Percentiles rank a stretch among this genome's conserved stretches.
These are phyloP conservation scores for Zhuliangozyma blackwelliae DNA, from an alignment of 1,139 yeast species.

Conservation along the genomic window DNA sequence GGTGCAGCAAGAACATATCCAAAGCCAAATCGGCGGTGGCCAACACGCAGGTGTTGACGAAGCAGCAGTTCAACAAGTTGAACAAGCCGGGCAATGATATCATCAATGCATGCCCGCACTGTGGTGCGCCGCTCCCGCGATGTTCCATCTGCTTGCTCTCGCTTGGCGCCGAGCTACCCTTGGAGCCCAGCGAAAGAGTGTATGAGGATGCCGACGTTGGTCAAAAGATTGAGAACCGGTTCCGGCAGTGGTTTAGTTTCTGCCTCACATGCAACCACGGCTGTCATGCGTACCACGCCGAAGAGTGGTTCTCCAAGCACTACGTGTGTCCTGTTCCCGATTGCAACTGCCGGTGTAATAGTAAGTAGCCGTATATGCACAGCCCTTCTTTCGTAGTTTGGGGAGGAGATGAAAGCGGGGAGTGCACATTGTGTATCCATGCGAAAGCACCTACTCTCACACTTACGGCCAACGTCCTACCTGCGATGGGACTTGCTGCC, in stretches of 20 bases:
- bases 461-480: too few species aligned
- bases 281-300: slow-evolving; percentile 91
- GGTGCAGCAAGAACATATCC: slow-evolving; percentile 72
- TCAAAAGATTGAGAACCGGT: slow-evolving; percentile 30
- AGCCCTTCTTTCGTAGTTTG: too few species aligned
- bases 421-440: too few species aligned
- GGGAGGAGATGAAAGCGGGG: too few species aligned
- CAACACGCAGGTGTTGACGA: slow-evolving; percentile 29
- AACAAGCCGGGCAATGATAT: slow-evolving; percentile 15
- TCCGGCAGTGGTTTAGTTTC: slow-evolving; percentile 79
- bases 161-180: slow-evolving; percentile 67
- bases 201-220: slow-evolving; percentile 10
- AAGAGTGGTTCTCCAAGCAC: slow-evolving; percentile 90
- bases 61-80: slow-evolving; percentile 39
- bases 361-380: slow-evolving; percentile 28
- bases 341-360: slow-evolving; percentile 77
- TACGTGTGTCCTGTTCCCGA: slow-evolving; percentile 92
- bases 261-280: slow-evolving; percentile 92
- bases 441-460: too few species aligned
- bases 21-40: slow-evolving; percentile 18
- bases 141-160: slow-evolving; percentile 87
- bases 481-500: too few species aligned
- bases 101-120: slow-evolving; percentile 64
- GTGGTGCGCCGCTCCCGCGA: slow-evolving; percentile 86
- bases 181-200: slow-evolving; percentile 19